A percentile compares a stretch with the other conserved stretches of the same genome.
Evolutionary conservation across 176 grass and related monocot species (phyloP).

Genomic region (Eremochloa ophiuroides): DNA sequence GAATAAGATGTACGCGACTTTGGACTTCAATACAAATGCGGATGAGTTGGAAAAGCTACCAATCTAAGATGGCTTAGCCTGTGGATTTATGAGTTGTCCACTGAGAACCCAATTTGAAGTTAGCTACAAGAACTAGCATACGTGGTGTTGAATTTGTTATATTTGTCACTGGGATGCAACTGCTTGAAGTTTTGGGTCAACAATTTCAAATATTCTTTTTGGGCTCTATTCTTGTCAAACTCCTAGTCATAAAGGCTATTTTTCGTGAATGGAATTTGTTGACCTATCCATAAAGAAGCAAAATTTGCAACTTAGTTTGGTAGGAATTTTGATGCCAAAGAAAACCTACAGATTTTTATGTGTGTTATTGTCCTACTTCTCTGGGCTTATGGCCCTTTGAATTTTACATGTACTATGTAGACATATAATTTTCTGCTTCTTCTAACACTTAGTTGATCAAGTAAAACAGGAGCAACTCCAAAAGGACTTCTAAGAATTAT

Average conservation of each 20-base stretch:
- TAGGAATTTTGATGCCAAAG: neutral
- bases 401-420: no score
- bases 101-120: neutral
- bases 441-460: constrained; percentile 23
- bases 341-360: neutral
- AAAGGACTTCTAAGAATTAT: constrained; percentile 94
- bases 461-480: constrained; percentile 76
- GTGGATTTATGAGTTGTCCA: neutral
- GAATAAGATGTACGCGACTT: neutral
- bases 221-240: neutral
- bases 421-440: constrained; percentile 2
- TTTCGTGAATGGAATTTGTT: neutral
- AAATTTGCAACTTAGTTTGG: neutral
- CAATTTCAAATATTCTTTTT: neutral
- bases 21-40: neutral
- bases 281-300: neutral
- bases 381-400: neutral
- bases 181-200: neutral
- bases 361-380: neutral
- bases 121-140: neutral
- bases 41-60: neutral
- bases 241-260: neutral
- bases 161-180: neutral
- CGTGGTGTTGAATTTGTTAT: neutral
- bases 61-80: neutral